Percentiles rank a stretch among this genome's conserved stretches.
Evolutionary conservation across 495 filamentous ascomycete species (phyloP).

Genomic region (Staphylotrichum longicolle): DNA sequence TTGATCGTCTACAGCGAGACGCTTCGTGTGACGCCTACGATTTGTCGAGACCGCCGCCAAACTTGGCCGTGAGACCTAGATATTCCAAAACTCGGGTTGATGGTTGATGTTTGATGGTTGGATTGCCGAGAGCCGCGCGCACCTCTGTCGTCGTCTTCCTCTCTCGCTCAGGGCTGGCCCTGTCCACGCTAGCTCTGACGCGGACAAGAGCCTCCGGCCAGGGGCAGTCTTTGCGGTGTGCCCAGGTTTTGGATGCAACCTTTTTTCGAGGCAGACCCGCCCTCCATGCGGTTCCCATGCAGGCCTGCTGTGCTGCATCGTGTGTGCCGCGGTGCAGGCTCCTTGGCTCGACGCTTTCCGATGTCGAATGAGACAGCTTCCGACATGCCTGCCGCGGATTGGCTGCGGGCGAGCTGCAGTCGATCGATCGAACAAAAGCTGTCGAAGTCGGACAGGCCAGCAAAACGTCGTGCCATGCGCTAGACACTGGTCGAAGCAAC

Average conservation of each 20-base stretch:
- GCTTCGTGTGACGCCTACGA: background rate
- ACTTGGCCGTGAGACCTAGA: background rate
- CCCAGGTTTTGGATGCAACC: background rate
- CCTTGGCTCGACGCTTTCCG: slow-evolving; percentile 15
- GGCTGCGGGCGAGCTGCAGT: slow-evolving; percentile 3
- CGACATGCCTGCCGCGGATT: slow-evolving; percentile 1
- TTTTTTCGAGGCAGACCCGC: background rate
- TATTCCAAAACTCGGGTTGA: background rate
- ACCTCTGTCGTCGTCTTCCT: too few relatives aligned
- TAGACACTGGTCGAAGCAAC: background rate
- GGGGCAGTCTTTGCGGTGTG: background rate
- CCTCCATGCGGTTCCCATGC: background rate
- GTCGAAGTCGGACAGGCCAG: background rate
- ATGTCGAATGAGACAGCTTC: slow-evolving; percentile 11
- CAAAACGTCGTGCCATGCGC: background rate
- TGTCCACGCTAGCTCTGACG: background rate
- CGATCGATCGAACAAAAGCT: slow-evolving; percentile 11
- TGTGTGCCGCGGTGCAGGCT: background rate
- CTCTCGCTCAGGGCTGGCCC: background rate
- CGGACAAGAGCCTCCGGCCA: slow-evolving; percentile 17
- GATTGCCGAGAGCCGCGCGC: too few relatives aligned
- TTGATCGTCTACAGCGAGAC: background rate
- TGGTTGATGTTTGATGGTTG: background rate
- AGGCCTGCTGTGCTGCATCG: slow-evolving; percentile 5
- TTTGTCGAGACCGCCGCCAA: too few relatives aligned